Base-by-base conservation (phyloP, 179 eudicot genomes). In the Monotropa hypopitys region DNA sequence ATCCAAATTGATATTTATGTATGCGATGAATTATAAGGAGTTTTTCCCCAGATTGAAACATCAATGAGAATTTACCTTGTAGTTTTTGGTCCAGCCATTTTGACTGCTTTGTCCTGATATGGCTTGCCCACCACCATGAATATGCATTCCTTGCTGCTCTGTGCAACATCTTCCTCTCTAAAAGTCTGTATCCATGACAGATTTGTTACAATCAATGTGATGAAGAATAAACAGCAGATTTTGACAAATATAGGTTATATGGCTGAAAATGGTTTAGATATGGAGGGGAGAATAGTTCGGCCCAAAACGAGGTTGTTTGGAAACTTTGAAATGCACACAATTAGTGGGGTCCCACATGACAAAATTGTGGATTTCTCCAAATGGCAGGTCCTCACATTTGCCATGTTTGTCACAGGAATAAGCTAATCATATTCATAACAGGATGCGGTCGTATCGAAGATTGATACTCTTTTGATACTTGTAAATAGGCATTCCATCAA, bases 101-200 rank as follows among this genome's bases (percentile, higher is more conserved):
- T 47, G 97, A 93, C 67, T 93, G 98, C 76, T 93, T 93, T 45
- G 98, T 93, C 72, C 98, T 88, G 63, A 90, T 84, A 82, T 91
- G 98, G 88, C 97, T 93, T 51, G 98, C 97, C 95, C 97, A 93
- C 98, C 98, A 93, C 98, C 98, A 92, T 79, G 98, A 93, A 89
- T 90, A 93, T n/a, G 98, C 97, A 86, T 84, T 90, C 74, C 86
- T 87, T 76, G 93, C 97, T 80, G 98, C 98, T 79, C 87, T 86
- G 53, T 83, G 82, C 83, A 86, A 86, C 87, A 86, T 86, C 66
- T 26, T 66, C 47, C 63, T 66, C 63, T 61, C 72, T 73, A 67
- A 32, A 49, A 15, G 43, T 80, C 10, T 56, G 2, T 10, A 32
- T 75, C 57, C 73, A 67, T 74, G 73, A 43, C 32, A 9, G 30